Conservation (phyloP, 192 early-diverging fungal genomes). For the Radiomyces spectabilis region DNA sequence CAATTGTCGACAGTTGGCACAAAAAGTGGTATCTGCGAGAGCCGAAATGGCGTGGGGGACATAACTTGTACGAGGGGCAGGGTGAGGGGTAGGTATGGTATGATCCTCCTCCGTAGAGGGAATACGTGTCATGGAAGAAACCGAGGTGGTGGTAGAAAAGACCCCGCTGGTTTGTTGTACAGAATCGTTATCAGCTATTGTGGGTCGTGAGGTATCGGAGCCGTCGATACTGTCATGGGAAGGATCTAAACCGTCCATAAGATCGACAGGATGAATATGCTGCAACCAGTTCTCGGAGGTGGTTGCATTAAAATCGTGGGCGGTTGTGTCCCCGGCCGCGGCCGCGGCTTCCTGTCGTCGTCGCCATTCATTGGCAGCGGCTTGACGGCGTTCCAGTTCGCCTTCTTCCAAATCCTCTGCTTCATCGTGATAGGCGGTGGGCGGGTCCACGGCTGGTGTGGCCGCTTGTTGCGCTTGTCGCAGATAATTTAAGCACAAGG, state of each 20-base stretch:
- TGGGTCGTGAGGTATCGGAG: background rate
- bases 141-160: background rate
- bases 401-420: slow-evolving; percentile 18
- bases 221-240: background rate
- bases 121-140: background rate
- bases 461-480: slow-evolving; percentile 13
- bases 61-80: background rate
- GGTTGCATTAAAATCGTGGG: too few species aligned
- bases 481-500: slow-evolving; percentile 23
- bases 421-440: background rate
- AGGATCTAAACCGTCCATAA: slow-evolving; percentile 7
- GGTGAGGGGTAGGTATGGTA: background rate
- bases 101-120: background rate
- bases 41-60: background rate
- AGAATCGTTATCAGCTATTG: background rate
- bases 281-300: background rate
- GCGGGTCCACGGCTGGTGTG: background rate
- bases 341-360: background rate
- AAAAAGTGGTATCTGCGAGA: slow-evolving; percentile 7
- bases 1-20: slow-evolving; percentile 34
- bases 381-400: slow-evolving; percentile 25
- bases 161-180: background rate
- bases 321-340: too few species aligned
- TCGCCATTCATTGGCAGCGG: slow-evolving; percentile 7
- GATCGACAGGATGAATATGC: slow-evolving; percentile 1